Evolutionary conservation across 2,329 filamentous ascomycete species (phyloP), one percentile per base, ranked within the genome.

Genomic region (Scedosporium aurantiacum): DNA sequence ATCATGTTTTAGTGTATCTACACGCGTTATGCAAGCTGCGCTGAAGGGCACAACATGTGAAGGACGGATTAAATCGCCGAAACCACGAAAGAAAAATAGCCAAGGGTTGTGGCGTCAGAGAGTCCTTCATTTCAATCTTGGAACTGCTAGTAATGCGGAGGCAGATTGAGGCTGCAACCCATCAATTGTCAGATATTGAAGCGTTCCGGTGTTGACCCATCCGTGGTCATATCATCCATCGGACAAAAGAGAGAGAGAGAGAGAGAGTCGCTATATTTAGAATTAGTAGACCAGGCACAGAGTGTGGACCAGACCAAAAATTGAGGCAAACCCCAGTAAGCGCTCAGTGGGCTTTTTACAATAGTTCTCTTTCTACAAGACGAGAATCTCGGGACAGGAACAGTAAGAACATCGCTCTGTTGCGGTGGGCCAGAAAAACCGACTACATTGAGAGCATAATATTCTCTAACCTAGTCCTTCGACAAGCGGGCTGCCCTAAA

Each of bases 401-500:
- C 41, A 54, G 23, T 28, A 45, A 62, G 27, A 61, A 56, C 60
- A 62, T 41, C 41, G 52, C 63, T 18, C 43, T 47, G 18, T 47
- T 47, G 43, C 4, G 10, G 32, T 37, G 4, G 32, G 32, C 12
- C 40, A 27, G 10, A n/a, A 57, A 60, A 62, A 59, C 52, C 55
- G 28, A 64, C 10, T 32, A 63, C 12, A 59, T 47, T 60, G 25
- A 54, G 25, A 60, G 61, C 63, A 62, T 40, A 63, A 63, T 56
- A 63, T 23, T 62, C 58, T 65, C 64, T 62, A 60, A 28, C 50
- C 68, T 75, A 84, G 63, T 79, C 75, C 68, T 73, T 79, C 28
- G 80, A 80, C 61, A 90, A 73, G 64, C 85, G 80, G 2, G 87
- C 87, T 57, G 87, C 87, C 75, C 85, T 89, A 75, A 91, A 91